These are phyloP conservation scores for Trichosporon inkin DNA, from an alignment of 1,284 basidiomycete species.

Conservation along the genomic window DNA sequence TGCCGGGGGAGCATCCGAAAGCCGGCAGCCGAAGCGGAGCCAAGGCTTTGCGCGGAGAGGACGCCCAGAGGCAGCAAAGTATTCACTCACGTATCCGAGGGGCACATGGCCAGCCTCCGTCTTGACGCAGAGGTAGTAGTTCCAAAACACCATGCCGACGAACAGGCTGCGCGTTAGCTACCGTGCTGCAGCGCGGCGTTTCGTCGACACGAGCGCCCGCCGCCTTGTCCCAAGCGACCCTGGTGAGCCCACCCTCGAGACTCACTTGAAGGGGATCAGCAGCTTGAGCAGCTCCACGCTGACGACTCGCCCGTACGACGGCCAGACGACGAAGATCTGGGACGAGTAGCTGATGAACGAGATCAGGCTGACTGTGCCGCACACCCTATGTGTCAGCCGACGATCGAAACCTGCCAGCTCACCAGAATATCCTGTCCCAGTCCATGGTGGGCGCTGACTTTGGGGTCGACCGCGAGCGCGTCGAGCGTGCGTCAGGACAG, in stretches of 20 bases:
- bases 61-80: background rate
- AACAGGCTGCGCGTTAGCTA: conserved; percentile 57
- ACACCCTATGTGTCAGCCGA: conserved; percentile 42
- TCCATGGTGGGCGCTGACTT: background rate
- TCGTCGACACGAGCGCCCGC: too few relatives aligned
- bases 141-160: conserved; percentile 74
- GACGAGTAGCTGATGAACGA: conserved; percentile 81
- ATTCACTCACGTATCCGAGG: conserved; percentile 63
- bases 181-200: too few relatives aligned
- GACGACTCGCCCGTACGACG: conserved; percentile 72
- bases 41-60: background rate
- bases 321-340: conserved; percentile 86
- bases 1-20: too few relatives aligned
- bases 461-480: background rate
- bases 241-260: conserved; percentile 20
- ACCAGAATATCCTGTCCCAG: conserved; percentile 2
- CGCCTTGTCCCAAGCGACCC: background rate
- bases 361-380: conserved; percentile 69
- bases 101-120: conserved; percentile 85
- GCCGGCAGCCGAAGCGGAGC: background rate
- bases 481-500: background rate
- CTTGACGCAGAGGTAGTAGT: conserved; percentile 73
- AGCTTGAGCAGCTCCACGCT: conserved; percentile 68
- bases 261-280: conserved; percentile 84
- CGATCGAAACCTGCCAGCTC: background rate